Conservation (phyloP, 306 rosid species). For the Oxytropis ochrocephala region DNA sequence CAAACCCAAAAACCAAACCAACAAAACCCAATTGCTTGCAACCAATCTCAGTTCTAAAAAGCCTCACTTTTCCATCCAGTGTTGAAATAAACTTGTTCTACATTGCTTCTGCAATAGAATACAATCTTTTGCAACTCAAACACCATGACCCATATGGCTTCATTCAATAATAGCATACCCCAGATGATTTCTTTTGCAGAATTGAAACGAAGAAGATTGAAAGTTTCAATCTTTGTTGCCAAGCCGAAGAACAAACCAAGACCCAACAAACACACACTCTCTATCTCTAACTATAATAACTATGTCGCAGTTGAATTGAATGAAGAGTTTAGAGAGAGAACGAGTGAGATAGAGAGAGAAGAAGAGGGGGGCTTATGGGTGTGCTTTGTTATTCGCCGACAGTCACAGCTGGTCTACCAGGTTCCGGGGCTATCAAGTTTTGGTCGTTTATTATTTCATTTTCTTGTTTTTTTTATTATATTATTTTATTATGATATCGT, state of each 20-base stretch:
- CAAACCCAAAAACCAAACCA: not conserved
- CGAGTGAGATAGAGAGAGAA: slow-evolving; percentile 21
- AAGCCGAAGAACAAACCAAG: slow-evolving; percentile 21
- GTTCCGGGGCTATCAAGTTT: slow-evolving; percentile 18
- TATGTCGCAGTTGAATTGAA: slow-evolving; percentile 10
- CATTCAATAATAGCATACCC: slow-evolving; percentile 16
- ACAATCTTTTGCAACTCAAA: not conserved
- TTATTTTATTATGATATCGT: not conserved
- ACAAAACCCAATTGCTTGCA: not conserved
- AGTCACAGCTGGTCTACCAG: slow-evolving; percentile 54
- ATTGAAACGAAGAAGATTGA: slow-evolving; percentile 7
- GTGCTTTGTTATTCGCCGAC: slow-evolving; percentile 46
- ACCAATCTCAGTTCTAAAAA: slow-evolving; percentile 25
- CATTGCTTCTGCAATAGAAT: slow-evolving; percentile 28
- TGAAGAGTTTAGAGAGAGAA: slow-evolving; percentile 23
- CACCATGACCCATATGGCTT: not conserved
- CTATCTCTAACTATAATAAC: slow-evolving; percentile 2
- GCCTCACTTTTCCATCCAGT: slow-evolving; percentile 6
- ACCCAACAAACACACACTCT: slow-evolving; percentile 7
- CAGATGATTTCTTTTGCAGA: not conserved
- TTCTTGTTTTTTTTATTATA: not conserved
- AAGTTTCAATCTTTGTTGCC: slow-evolving; percentile 13
- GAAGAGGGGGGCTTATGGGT: slow-evolving; percentile 30
- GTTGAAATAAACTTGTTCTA: slow-evolving; percentile 18
- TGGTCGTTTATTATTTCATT: not conserved